A percentile compares a stretch with the other conserved stretches of the same genome.
These are phyloP conservation scores for Phascolomyces articulosus DNA, from an alignment of 371 early-diverging fungal genomes.

Conservation along the genomic window DNA sequence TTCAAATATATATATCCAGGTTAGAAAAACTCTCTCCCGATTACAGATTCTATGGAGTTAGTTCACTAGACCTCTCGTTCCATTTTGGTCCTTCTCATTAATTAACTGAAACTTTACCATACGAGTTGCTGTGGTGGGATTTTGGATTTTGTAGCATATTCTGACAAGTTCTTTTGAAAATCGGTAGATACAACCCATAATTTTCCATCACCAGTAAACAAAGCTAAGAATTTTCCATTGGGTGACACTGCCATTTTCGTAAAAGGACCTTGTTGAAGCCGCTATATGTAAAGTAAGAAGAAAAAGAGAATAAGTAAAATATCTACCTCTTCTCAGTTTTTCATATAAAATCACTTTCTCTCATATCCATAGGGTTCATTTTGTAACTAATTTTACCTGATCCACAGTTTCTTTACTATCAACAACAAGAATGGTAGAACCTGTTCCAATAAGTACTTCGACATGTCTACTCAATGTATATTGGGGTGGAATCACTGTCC, in stretches of 20 bases:
- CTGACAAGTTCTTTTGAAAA: slow-evolving; percentile 91
- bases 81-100: no score
- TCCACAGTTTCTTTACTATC: slow-evolving; percentile 85
- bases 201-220: slow-evolving; percentile 80
- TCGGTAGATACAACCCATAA: slow-evolving; percentile 95
- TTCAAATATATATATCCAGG: background rate
- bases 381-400: slow-evolving; percentile 55
- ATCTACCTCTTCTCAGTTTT: no score
- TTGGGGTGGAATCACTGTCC: slow-evolving; percentile 91
- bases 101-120: slow-evolving; percentile 68
- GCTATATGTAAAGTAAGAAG: slow-evolving; percentile 43
- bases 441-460: slow-evolving; percentile 84
- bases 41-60: no score
- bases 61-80: no score
- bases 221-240: slow-evolving; percentile 89
- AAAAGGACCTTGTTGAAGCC: slow-evolving; percentile 90
- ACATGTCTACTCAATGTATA: slow-evolving; percentile 86
- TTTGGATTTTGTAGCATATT: slow-evolving; percentile 73
- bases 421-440: slow-evolving; percentile 77
- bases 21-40: no score
- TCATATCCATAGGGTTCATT: no score
- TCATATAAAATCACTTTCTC: no score
- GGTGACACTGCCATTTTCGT: slow-evolving; percentile 88
- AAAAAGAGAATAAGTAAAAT: no score
- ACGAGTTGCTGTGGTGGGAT: slow-evolving; percentile 79